Percentiles rank a stretch among this genome's conserved stretches.
phyloP scores from a whole-genome alignment of 139 green algal species.

The Edaphochlamys debaryana region DNA sequence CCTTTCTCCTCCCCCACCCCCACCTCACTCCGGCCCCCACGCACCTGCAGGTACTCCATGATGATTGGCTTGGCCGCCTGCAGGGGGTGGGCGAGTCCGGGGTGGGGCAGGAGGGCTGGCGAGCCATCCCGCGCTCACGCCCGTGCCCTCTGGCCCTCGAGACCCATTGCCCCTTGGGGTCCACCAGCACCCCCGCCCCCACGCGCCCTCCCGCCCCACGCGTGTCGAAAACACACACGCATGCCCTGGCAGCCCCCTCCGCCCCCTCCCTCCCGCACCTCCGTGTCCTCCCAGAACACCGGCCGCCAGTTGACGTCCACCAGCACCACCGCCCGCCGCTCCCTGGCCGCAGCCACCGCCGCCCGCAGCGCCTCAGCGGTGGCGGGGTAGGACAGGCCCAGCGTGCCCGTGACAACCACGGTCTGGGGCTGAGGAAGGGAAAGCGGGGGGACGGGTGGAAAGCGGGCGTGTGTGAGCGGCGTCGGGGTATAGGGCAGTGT shows the following conservation, averaged over 20 bases:
- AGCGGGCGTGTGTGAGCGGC: neutral
- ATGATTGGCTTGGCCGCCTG: conserved; percentile 50
- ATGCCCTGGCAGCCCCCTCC: no score
- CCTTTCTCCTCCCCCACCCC: no score
- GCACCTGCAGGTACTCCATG: conserved; percentile 50
- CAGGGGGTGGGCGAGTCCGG: neutral
- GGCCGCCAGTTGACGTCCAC: conserved; percentile 94
- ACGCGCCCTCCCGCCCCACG: no score
- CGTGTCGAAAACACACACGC: no score
- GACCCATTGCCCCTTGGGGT: no score
- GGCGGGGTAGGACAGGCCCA: conserved; percentile 78
- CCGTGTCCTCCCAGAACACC: conserved; percentile 83
- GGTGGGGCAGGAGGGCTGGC: neutral
- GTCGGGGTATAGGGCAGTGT: neutral
- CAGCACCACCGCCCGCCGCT: conserved; percentile 59
- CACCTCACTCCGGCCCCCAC: no score
- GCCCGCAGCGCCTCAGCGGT: conserved; percentile 68
- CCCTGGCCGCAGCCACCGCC: conserved; percentile 60
- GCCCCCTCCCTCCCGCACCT: conserved; percentile 48
- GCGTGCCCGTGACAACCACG: conserved; percentile 84
- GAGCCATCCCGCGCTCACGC: no score
- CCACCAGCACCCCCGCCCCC: no score
- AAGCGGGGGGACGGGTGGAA: neutral
- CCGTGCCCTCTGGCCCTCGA: no score
- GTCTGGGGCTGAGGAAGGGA: conserved; percentile 63